Percentiles rank a stretch among this genome's conserved stretches.
phyloP scores from a whole-genome alignment of 768 basidiomycete species.

The Grammothele lineata region DNA sequence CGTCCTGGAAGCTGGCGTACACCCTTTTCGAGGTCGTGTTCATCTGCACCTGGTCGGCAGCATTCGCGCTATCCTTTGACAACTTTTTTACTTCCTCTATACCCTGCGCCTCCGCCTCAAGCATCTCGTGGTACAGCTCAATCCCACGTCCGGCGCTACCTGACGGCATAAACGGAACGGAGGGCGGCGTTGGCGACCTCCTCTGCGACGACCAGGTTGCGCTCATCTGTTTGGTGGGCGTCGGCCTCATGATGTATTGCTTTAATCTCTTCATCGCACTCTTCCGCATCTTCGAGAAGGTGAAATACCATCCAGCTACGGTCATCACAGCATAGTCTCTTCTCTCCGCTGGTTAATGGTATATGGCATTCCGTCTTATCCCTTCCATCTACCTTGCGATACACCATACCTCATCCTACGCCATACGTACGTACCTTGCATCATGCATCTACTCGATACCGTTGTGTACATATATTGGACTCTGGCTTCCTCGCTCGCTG shows the following conservation, averaged over 20 bases:
- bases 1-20: constrained; percentile 80
- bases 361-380: neutral
- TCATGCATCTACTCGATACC: no score
- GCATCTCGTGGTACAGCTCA: constrained; percentile 70
- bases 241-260: constrained; percentile 78
- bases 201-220: constrained; percentile 76
- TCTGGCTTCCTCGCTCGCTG: no score
- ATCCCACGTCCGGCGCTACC: constrained; percentile 49
- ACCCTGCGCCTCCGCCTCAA: constrained; percentile 61
- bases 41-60: constrained; percentile 92
- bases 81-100: constrained; percentile 87
- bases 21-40: constrained; percentile 86
- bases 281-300: constrained; percentile 85
- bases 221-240: constrained; percentile 72
- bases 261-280: constrained; percentile 81
- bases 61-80: constrained; percentile 84
- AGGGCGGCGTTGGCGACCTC: constrained; percentile 48
- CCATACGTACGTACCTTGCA: no score
- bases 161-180: constrained; percentile 40
- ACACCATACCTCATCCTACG: neutral
- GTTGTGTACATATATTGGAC: no score
- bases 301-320: constrained; percentile 50
- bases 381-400: neutral
- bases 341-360: no score
- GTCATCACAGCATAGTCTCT: constrained; percentile 6